These are phyloP conservation scores for Diaporthe batatas DNA, from an alignment of 2,329 filamentous ascomycete species.

Conservation along the genomic window DNA sequence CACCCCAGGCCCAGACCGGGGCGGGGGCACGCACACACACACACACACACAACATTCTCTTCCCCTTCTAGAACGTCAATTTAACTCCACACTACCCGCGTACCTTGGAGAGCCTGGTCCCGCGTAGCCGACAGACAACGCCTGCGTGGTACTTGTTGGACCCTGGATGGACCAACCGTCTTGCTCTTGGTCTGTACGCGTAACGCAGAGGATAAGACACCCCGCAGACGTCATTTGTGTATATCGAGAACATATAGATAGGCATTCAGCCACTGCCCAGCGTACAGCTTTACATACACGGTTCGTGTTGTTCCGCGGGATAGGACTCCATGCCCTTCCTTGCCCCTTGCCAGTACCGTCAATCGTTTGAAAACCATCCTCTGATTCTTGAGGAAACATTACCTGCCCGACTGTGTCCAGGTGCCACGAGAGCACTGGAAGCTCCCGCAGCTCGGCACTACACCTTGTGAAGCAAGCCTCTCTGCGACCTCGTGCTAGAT, in stretches of 20 bases:
- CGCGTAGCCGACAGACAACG: background rate
- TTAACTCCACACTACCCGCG: constrained; percentile 5
- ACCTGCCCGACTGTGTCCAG: background rate
- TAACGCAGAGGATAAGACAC: background rate
- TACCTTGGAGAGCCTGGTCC: constrained; percentile 4
- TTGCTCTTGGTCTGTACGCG: background rate
- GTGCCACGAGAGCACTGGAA: background rate
- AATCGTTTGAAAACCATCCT: background rate
- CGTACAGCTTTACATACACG: too few species aligned
- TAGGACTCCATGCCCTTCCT: too few species aligned
- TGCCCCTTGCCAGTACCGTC: too few species aligned
- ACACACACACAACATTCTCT: background rate
- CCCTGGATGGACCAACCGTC: background rate
- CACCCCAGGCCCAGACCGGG: too few species aligned
- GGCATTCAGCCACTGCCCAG: background rate
- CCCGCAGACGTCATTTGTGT: constrained; percentile 10
- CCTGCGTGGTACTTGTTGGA: background rate
- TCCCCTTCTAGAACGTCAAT: background rate
- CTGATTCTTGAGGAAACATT: too few species aligned
- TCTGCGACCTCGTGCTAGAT: background rate
- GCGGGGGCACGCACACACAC: background rate
- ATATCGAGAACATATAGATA: background rate
- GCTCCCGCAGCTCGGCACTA: background rate
- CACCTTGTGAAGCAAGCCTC: background rate
- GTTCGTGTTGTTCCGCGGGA: too few species aligned